These are phyloP conservation scores for Cyberlindnera americana DNA, from an alignment of 805 yeast genomes.

Conservation along the genomic window DNA sequence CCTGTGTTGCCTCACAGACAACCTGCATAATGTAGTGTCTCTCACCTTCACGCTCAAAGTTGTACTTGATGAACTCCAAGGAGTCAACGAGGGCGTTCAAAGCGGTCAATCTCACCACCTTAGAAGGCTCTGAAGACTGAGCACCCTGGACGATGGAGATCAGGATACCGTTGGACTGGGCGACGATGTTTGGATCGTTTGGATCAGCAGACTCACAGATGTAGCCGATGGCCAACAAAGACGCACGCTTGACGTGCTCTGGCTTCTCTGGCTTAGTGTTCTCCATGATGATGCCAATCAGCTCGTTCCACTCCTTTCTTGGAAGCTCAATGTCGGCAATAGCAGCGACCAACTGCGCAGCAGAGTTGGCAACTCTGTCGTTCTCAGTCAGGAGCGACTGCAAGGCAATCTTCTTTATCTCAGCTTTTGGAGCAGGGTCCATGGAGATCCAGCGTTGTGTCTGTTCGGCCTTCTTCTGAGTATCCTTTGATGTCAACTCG, in stretches of 20 bases:
- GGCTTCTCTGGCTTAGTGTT: slow-evolving; percentile 80
- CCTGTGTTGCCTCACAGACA: slow-evolving; percentile 98
- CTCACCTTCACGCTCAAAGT: slow-evolving; percentile 91
- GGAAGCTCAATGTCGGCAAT: slow-evolving; percentile 96
- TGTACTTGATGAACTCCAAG: slow-evolving; percentile 79
- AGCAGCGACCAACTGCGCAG: slow-evolving; percentile 94
- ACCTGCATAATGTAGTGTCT: slow-evolving; percentile 98
- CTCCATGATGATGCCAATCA: slow-evolving; percentile 78
- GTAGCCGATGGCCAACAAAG: slow-evolving; percentile 87
- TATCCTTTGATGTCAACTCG: slow-evolving; percentile 80
- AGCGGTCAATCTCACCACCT: slow-evolving; percentile 81
- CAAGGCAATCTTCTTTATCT: slow-evolving; percentile 65
- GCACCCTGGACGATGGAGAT: slow-evolving; percentile 98
- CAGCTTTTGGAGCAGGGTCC: slow-evolving; percentile 49
- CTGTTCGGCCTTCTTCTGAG: slow-evolving; percentile 51
- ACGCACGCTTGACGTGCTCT: slow-evolving; percentile 78
- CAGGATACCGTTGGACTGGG: slow-evolving; percentile 87
- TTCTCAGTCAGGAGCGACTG: slow-evolving; percentile 60
- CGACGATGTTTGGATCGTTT: slow-evolving; percentile 58
- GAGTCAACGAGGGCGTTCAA: slow-evolving; percentile 89
- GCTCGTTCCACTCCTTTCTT: slow-evolving; percentile 79
- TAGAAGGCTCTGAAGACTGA: slow-evolving; percentile 71
- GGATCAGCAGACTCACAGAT: slow-evolving; percentile 96
- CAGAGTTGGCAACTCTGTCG: slow-evolving; percentile 78
- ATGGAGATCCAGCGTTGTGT: slow-evolving; percentile 73